These are phyloP conservation scores for Malbranchea zuffiana DNA, from an alignment of 2,329 filamentous ascomycete species.

Conservation along the genomic window DNA sequence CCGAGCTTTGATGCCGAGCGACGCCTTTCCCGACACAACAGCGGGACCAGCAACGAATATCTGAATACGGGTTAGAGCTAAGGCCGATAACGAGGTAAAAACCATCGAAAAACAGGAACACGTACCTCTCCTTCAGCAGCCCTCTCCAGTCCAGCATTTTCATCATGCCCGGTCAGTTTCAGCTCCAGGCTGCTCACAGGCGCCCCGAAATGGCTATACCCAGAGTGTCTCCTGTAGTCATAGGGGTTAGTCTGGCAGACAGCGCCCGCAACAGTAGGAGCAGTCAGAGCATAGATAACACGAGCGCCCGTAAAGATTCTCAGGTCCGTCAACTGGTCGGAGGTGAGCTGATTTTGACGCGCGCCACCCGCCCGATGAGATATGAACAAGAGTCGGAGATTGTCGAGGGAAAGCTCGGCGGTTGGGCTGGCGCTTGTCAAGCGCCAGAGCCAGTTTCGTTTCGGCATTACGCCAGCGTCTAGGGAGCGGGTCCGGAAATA, in stretches of 20 bases:
- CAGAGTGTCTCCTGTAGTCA: slow-evolving; percentile 57
- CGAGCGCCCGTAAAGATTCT: slow-evolving; percentile 70
- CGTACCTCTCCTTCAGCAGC: slow-evolving; percentile 52
- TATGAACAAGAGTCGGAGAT: slow-evolving; percentile 69
- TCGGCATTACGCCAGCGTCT: slow-evolving; percentile 63
- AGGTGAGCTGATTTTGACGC: slow-evolving; percentile 53
- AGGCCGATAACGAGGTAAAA: neutral
- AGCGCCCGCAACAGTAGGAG: slow-evolving; percentile 73
- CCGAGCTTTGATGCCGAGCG: slow-evolving; percentile 52
- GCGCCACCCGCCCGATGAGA: slow-evolving; percentile 58
- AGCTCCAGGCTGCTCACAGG: slow-evolving; percentile 73
- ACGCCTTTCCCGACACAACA: slow-evolving; percentile 56
- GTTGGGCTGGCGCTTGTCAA: slow-evolving; percentile 29
- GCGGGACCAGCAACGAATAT: slow-evolving; percentile 62
- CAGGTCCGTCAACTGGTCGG: slow-evolving; percentile 63
- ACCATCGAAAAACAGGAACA: slow-evolving; percentile 8
- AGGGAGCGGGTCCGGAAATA: slow-evolving; percentile 61
- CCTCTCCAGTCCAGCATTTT: slow-evolving; percentile 25
- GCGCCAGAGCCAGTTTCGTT: slow-evolving; percentile 48
- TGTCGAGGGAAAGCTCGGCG: slow-evolving; percentile 43
- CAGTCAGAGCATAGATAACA: slow-evolving; percentile 74
- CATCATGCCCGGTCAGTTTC: slow-evolving; percentile 42
- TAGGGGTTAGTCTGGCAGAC: slow-evolving; percentile 79
- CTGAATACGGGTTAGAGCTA: slow-evolving; percentile 32
- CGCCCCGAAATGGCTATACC: slow-evolving; percentile 62